Percentiles rank a stretch among this genome's conserved stretches.
These are phyloP conservation scores for Monosporascus sp. DNA, from an alignment of 2,329 filamentous ascomycete species.

Conservation along the genomic window DNA sequence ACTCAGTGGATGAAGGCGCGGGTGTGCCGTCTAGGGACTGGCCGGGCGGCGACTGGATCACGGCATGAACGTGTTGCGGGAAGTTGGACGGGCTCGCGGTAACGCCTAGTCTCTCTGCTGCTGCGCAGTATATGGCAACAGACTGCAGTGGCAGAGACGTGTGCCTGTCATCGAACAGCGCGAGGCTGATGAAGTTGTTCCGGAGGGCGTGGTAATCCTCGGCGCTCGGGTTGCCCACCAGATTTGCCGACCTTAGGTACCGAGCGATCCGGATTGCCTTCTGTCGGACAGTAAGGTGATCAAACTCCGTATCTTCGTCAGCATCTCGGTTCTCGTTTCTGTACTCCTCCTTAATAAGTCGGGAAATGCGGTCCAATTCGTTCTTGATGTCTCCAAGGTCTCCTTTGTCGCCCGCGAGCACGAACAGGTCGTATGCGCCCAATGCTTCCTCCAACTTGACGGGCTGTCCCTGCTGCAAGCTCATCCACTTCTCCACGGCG, in stretches of 20 bases:
- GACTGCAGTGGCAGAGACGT: conserved; percentile 59
- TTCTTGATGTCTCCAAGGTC: conserved; percentile 15
- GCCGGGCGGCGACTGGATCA: conserved; percentile 36
- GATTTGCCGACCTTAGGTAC: conserved; percentile 44
- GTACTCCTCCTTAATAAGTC: conserved; percentile 35
- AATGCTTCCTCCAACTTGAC: conserved; percentile 53
- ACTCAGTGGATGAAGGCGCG: conserved; percentile 16
- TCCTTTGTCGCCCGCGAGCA: conserved; percentile 44
- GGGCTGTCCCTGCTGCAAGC: conserved; percentile 37
- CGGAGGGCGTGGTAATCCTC: conserved; percentile 53
- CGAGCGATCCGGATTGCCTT: conserved; percentile 48
- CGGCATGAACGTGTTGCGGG: conserved; percentile 59
- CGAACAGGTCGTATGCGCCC: conserved; percentile 59
- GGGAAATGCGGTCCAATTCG: conserved; percentile 3
- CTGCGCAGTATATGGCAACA: conserved; percentile 59
- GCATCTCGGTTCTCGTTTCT: conserved; percentile 39
- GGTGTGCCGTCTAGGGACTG: conserved; percentile 22
- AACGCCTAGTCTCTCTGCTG: conserved; percentile 52
- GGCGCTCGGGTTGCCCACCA: conserved; percentile 39
- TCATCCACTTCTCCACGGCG: conserved; percentile 54
- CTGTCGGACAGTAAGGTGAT: conserved; percentile 36
- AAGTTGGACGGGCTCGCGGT: conserved; percentile 60
- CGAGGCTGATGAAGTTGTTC: conserved; percentile 60
- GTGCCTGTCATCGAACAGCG: conserved; percentile 40
- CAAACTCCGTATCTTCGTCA: conserved; percentile 35